A percentile compares a stretch with the other conserved stretches of the same genome.
Conservation (phyloP, 2,329 filamentous ascomycete species). For the Thelonectria discophora region DNA sequence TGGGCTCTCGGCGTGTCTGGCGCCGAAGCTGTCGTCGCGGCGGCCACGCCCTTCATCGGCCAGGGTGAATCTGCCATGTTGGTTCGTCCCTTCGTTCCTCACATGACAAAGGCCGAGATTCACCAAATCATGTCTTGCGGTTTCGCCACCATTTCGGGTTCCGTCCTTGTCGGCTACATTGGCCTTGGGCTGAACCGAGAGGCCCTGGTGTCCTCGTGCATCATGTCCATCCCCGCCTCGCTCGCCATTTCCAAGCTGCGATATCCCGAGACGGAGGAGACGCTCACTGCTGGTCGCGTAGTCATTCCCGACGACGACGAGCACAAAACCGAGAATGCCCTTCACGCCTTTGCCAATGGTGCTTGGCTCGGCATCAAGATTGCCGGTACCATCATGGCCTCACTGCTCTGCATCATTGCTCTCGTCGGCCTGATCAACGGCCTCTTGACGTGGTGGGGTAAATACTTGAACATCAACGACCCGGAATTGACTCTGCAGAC, state of each 20-base stretch:
- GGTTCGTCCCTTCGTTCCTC: slow-evolving; percentile 84
- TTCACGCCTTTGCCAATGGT: slow-evolving; percentile 87
- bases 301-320: slow-evolving; percentile 83
- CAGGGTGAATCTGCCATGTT: slow-evolving; percentile 95
- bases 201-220: slow-evolving; percentile 87
- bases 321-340: slow-evolving; percentile 77
- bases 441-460: slow-evolving; percentile 84
- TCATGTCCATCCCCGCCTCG: slow-evolving; percentile 95
- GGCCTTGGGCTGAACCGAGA: slow-evolving; percentile 83
- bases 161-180: slow-evolving; percentile 87
- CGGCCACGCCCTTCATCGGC: slow-evolving; percentile 92
- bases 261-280: slow-evolving; percentile 88
- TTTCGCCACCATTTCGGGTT: slow-evolving; percentile 91
- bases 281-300: slow-evolving; percentile 81
- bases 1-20: slow-evolving; percentile 88
- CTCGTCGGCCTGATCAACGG: slow-evolving; percentile 78
- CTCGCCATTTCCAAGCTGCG: slow-evolving; percentile 89
- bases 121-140: slow-evolving; percentile 94
- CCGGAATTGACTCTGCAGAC: slow-evolving; percentile 76
- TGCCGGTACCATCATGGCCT: slow-evolving; percentile 81
- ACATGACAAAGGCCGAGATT: slow-evolving; percentile 86
- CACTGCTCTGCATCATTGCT: slow-evolving; percentile 84
- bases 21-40: slow-evolving; percentile 91
- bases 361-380: slow-evolving; percentile 89
- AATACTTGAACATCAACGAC: slow-evolving; percentile 76